These are phyloP conservation scores for Diutina scorzettiae DNA, from an alignment of 1,139 yeast species.

Conservation along the genomic window DNA sequence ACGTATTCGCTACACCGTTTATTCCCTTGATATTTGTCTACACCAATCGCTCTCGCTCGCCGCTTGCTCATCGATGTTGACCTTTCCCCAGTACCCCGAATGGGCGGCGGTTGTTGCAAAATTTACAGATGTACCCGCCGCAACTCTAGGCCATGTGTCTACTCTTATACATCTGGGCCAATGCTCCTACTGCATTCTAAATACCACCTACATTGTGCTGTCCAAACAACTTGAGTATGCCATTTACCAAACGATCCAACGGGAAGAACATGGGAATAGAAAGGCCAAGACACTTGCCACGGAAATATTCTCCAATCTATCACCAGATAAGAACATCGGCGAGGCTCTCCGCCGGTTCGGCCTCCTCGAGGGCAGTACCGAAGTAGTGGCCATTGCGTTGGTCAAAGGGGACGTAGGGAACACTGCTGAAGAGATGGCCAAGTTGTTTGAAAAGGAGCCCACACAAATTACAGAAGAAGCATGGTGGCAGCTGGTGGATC, in stretches of 20 bases:
- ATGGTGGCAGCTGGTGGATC: slow-evolving; percentile 16
- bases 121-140: slow-evolving; percentile 13
- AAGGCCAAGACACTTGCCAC: slow-evolving; percentile 31
- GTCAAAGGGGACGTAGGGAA: slow-evolving; percentile 9
- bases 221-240: slow-evolving; percentile 24
- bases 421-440: slow-evolving; percentile 10
- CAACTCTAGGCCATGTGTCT: slow-evolving; percentile 18
- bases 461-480: slow-evolving; percentile 15
- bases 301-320: slow-evolving; percentile 29
- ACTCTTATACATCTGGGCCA: slow-evolving; percentile 17
- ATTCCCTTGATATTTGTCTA: too few species aligned
- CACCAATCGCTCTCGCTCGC: too few species aligned
- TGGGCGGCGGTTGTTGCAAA: slow-evolving; percentile 14
- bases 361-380: slow-evolving; percentile 19
- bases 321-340: slow-evolving; percentile 32
- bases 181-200: slow-evolving; percentile 30
- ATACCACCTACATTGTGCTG: slow-evolving; percentile 25
- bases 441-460: slow-evolving; percentile 11
- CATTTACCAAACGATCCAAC: slow-evolving; percentile 24
- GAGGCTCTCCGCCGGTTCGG: slow-evolving; percentile 35
- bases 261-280: slow-evolving; percentile 17
- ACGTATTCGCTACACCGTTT: too few species aligned
- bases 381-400: slow-evolving; percentile 23
- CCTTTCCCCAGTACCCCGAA: slow-evolving; percentile 26
- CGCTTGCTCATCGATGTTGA: slow-evolving; percentile 7